Base-by-base conservation (phyloP, 768 basidiomycete genomes). In the Pulveroboletus ravenelii region DNA sequence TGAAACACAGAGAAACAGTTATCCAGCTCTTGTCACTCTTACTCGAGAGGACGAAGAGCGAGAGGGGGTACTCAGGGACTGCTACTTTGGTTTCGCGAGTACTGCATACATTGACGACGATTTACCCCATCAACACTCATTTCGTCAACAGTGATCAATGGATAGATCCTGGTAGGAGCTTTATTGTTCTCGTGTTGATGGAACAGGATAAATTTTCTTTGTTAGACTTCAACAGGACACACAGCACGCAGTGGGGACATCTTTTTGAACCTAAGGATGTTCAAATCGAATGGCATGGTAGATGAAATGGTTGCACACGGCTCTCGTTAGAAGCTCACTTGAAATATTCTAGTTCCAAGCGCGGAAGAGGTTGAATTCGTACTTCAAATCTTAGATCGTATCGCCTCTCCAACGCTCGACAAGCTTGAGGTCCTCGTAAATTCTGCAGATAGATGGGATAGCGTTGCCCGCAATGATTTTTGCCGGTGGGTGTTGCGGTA, bases 241-340 rank as follows among this genome's bases (percentile, higher is more conserved):
- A 88, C 56, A 81, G 78, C 52, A 68, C 73, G 10, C 77, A 80
- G 40, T 96, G 94, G 94, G 94, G 93, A 8, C 79, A 78, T 43
- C 69, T 89, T 29, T 90, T 86, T 67, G 81, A 87, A 49, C 72
- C 85, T 5, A 75, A 85, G 59, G 89, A 96, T 48, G 85, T 93
- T 44, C 77, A 81, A 49, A 78, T 93, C 32, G 83, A 90, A 51
- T 98, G 94, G 94, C 93, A 95, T 64, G 80, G 87, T 87, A 60
- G 59, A 23, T 32, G 38, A 36, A 6, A 47, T 44, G 7, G 36
- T 20, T 31, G 32, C 20, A 23, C 3, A 1, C 2, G n/a, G n/a
- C n/a, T n/a, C 30, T 17, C 45, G 52, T 52, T 37, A 54, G 46
- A 64, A 20, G 58, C 41, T 51, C 14, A 51, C 17, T 17, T 41